A percentile compares a stretch with the other conserved stretches of the same genome.
These are phyloP conservation scores for Solanum hybrid DNA, from an alignment of 305 asterid genomes.

Conservation along the genomic window DNA sequence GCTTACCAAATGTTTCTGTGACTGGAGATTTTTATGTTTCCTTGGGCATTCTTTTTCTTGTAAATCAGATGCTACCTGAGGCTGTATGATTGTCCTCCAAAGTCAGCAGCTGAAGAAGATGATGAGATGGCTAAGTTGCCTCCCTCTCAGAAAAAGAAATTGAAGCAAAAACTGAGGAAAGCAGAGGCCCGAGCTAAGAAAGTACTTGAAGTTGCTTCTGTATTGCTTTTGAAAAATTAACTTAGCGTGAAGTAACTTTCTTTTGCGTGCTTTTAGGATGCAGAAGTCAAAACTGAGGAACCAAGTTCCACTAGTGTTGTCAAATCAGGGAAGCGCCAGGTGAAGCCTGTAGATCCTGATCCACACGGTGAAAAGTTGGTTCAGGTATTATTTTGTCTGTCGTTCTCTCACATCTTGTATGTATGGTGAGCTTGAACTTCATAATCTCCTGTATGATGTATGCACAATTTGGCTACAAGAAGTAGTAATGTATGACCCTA, in stretches of 20 bases:
- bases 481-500: neutral
- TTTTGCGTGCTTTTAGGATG: conserved; percentile 54
- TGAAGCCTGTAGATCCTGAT: conserved; percentile 81
- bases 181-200: conserved; percentile 98
- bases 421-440: neutral
- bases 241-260: neutral
- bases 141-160: conserved; percentile 87
- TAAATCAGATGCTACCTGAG: conserved; percentile 81
- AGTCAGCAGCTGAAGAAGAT: conserved; percentile 77
- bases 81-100: conserved; percentile 82
- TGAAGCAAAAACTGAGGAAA: conserved; percentile 90
- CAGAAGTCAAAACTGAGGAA: conserved; percentile 80
- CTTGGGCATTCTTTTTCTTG: neutral
- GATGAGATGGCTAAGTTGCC: conserved; percentile 81
- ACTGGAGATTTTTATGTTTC: neutral
- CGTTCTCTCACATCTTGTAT: neutral
- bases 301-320: conserved; percentile 45
- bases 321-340: conserved; percentile 74
- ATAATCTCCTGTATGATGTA: neutral
- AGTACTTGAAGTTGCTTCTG: conserved; percentile 29
- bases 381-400: conserved; percentile 43
- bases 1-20: neutral
- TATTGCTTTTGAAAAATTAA: conserved; percentile 7
- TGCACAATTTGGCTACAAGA: neutral
- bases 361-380: conserved; percentile 88